Base-by-base conservation (phyloP, 768 basidiomycete genomes). In the Trametes cingulata region DNA sequence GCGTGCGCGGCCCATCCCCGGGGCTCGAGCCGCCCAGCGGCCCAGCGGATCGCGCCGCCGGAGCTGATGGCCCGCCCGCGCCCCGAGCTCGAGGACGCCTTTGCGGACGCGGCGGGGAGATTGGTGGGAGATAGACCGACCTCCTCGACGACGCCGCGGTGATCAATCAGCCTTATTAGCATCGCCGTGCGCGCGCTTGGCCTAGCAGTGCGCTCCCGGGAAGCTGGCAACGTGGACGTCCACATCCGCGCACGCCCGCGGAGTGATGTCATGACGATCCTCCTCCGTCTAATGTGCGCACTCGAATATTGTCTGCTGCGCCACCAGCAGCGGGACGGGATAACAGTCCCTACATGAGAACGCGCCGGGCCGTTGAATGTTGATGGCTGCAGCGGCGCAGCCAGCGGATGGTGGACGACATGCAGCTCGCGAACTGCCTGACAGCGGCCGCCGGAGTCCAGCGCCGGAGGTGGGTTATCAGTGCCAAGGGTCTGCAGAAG, bases 101-200 rank as follows among this genome's bases (percentile, higher is more conserved):
- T 19, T 15, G 59, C 46, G 59, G 59, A 39, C 41, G 42, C 24
- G 27, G 47, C 56, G 61, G 55, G 61, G 61, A 63, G 61, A 63
- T 63, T 49, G 61, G 45, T 29, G 47, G 61, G 61, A 63, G 61
- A 63, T 63, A 63, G 56, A 58, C 61, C 56, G 46, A 47, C 61
- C 35, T 43, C 40, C 45, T 42, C 60, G 53, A 43, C 54, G 53
- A 33, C 53, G 22, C 59, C 49, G 49, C 60, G 60, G 60, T 42
- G 40, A 61, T 61, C 60, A 43, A 61, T 61, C 60, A 50, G 47
- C 52, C 33, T 10, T 25, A 33, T 47, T 60, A 52, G 52, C 58
- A 60, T 40, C 47, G 27, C 9, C 37, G 22, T n/a, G 17, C 27
- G 35, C 46, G 29, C 46, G 46, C 59, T 45, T 53, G 59, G 24